Conservation (phyloP, 768 basidiomycete species). For the Cystobasidium tubakii region DNA sequence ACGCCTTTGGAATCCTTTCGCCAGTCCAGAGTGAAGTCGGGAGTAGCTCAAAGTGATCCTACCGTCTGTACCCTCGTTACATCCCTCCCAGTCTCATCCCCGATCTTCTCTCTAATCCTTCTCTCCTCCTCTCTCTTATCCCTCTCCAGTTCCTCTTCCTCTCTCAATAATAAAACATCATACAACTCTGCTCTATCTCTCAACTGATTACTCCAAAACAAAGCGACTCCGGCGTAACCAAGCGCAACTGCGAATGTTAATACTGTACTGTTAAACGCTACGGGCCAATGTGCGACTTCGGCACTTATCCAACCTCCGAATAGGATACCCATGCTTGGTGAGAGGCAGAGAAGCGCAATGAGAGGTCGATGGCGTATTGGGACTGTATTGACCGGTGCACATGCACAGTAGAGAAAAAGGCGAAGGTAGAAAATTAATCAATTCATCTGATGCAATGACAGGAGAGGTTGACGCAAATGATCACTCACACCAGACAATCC, state of each 20-base stretch:
- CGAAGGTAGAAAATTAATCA: background rate
- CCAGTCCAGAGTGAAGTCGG: too few relatives aligned
- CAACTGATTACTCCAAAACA: slow-evolving; percentile 13
- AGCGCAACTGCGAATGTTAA: slow-evolving; percentile 29
- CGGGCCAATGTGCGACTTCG: slow-evolving; percentile 22
- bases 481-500: background rate
- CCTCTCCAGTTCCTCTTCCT: background rate
- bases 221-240: slow-evolving; percentile 23
- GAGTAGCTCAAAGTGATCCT: background rate
- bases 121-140: background rate
- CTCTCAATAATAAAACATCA: background rate
- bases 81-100: background rate
- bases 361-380: background rate
- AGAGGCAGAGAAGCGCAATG: background rate
- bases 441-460: background rate
- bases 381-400: background rate
- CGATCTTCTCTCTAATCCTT: background rate
- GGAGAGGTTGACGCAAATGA: background rate
- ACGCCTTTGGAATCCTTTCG: too few relatives aligned
- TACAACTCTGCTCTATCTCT: slow-evolving; percentile 2
- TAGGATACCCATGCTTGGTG: slow-evolving; percentile 21
- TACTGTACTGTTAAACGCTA: slow-evolving; percentile 31
- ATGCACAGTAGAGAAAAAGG: background rate
- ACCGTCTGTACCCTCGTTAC: background rate
- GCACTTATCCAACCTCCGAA: slow-evolving; percentile 31